phyloP scores from a whole-genome alignment of 2,329 filamentous ascomycete species.

The Trichoderma sp. region DNA sequence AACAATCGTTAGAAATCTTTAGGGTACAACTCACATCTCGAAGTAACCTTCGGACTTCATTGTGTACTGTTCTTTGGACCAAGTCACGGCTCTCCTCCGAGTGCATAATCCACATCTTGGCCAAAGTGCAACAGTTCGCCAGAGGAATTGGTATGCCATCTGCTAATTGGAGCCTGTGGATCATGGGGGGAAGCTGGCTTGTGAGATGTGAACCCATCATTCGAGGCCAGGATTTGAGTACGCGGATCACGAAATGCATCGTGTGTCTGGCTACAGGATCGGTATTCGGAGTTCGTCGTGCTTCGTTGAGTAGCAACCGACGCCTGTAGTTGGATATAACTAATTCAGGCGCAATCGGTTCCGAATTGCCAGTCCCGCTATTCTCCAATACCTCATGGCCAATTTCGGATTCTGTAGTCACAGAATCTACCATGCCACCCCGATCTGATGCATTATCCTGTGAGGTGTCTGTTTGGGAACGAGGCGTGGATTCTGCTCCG shows the following conservation, averaged over 20 bases:
- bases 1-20: accelerated
- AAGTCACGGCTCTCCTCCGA: neutral
- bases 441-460: neutral
- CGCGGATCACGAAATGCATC: neutral
- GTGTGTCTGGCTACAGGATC: neutral
- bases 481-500: neutral
- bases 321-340: neutral
- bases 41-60: neutral
- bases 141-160: neutral
- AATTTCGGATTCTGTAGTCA: neutral
- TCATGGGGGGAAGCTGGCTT: neutral
- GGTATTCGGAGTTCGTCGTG: neutral
- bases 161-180: neutral
- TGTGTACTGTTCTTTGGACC: neutral
- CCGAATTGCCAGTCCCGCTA: neutral
- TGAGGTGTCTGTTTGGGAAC: neutral
- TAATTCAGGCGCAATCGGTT: neutral
- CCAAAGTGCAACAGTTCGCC: neutral
- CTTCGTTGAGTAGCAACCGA: neutral
- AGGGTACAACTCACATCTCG: neutral
- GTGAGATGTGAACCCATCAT: neutral
- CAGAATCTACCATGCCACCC: neutral
- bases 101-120: neutral
- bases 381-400: neutral
- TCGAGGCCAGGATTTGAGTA: neutral